Evolutionary conservation across 306 rosid genomes (phyloP).

Genomic region (Clitoria ternatea): DNA sequence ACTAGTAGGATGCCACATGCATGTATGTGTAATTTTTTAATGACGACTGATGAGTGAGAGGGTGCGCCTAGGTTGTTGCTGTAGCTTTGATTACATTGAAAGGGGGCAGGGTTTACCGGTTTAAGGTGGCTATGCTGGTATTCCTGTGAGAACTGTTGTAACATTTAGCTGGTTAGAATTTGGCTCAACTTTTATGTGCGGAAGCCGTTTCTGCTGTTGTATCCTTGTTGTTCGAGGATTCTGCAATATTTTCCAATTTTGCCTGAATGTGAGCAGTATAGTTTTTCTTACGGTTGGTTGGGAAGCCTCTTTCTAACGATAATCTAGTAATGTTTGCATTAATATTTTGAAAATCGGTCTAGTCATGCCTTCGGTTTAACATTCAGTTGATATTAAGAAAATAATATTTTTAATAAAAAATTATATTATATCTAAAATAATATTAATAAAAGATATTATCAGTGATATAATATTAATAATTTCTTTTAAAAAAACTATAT

Average conservation of each 20-base stretch:
- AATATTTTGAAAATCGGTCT: no score
- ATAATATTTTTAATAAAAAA: no score
- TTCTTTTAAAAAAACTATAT: no score
- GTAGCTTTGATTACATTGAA: slow-evolving; percentile 15
- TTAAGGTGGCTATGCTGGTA: slow-evolving; percentile 8
- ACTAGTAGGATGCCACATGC: slow-evolving; percentile 12
- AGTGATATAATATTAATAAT: no score
- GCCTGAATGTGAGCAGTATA: not conserved
- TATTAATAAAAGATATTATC: no score
- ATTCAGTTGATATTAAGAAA: no score
- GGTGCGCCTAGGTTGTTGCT: slow-evolving; percentile 20
- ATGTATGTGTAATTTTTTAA: not conserved
- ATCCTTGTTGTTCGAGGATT: slow-evolving; percentile 3
- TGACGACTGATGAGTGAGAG: not conserved
- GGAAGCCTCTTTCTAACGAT: not conserved
- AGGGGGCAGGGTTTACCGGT: not conserved
- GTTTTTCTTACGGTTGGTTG: not conserved
- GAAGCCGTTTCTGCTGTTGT: slow-evolving; percentile 18
- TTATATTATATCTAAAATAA: no score
- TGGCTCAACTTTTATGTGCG: slow-evolving; percentile 4
- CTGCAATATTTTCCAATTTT: not conserved
- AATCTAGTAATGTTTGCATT: no score
- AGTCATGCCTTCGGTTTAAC: no score
- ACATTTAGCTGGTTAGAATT: slow-evolving; percentile 21
- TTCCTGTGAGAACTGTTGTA: slow-evolving; percentile 19